Percentiles rank a stretch among this genome's conserved stretches.
Evolutionary conservation across 257 asterid species (phyloP).

Genomic region (Gentiana macrophylla): DNA sequence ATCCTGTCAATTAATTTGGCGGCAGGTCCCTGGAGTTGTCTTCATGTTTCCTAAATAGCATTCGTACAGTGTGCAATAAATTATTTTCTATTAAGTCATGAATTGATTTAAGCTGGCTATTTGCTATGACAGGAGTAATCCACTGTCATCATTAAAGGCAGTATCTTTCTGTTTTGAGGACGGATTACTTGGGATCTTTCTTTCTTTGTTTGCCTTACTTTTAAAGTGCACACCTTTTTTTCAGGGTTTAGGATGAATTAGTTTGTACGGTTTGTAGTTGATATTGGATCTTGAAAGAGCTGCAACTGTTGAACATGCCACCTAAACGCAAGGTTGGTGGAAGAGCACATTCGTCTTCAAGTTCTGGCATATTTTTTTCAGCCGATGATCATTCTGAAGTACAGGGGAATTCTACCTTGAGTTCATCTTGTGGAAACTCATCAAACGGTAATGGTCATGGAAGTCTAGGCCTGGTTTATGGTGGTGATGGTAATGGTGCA

Average conservation of each 20-base stretch:
- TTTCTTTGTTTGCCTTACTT: neutral
- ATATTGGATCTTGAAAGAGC: slow-evolving; percentile 6
- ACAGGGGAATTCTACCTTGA: slow-evolving; percentile 59
- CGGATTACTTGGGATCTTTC: neutral
- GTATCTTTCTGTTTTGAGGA: slow-evolving; percentile 5
- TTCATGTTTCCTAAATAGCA: too few species aligned
- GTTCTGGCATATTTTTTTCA: slow-evolving; percentile 76
- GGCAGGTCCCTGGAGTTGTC: too few species aligned
- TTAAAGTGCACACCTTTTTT: neutral
- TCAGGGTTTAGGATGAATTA: slow-evolving; percentile 3
- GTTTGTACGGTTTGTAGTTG: slow-evolving; percentile 1
- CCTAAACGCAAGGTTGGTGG: slow-evolving; percentile 74
- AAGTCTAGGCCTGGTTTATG: slow-evolving; percentile 33
- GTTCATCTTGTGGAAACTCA: slow-evolving; percentile 63
- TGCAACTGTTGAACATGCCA: slow-evolving; percentile 42
- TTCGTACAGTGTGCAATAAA: neutral
- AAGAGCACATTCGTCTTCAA: slow-evolving; percentile 64
- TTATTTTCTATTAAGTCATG: slow-evolving; percentile 1
- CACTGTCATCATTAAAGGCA: too few species aligned
- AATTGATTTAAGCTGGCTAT: too few species aligned
- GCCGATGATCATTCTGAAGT: slow-evolving; percentile 69
- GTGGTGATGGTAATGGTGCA: slow-evolving; percentile 51
- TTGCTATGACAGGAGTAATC: too few species aligned
- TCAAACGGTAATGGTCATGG: slow-evolving; percentile 46
- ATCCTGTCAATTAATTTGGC: too few species aligned